Percentiles rank a stretch among this genome's conserved stretches.
Evolutionary conservation across 1,284 basidiomycete genomes (phyloP).

Genomic region (Stereum hirsutum): DNA sequence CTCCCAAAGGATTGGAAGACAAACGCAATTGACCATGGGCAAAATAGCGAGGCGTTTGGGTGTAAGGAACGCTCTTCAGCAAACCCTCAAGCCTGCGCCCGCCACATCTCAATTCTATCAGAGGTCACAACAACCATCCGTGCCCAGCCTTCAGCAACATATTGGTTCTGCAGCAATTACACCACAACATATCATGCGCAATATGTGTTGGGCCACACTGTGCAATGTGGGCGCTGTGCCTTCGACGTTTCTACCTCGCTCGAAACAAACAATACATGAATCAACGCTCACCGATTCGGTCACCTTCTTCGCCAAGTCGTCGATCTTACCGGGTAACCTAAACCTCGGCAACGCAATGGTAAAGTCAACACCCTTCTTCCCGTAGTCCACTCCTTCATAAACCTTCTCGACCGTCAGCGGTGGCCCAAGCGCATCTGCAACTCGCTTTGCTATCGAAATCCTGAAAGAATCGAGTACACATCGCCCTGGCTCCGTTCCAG

Average conservation of each 20-base stretch:
- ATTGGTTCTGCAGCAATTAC: too few relatives aligned
- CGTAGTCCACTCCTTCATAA: conserved; percentile 81
- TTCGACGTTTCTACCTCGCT: neutral
- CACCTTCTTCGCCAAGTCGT: conserved; percentile 72
- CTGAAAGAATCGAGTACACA: conserved; percentile 81
- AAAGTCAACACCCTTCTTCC: conserved; percentile 90
- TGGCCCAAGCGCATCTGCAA: conserved; percentile 66
- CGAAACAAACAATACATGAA: neutral
- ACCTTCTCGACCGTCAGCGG: conserved; percentile 65
- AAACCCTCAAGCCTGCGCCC: too few relatives aligned
- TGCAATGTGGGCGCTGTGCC: too few relatives aligned
- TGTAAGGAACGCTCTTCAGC: too few relatives aligned
- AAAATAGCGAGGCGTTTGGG: too few relatives aligned
- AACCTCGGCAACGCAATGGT: conserved; percentile 90
- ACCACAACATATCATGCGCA: too few relatives aligned
- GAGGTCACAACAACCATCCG: too few relatives aligned
- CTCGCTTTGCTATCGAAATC: conserved; percentile 71
- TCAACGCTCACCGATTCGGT: conserved; percentile 46
- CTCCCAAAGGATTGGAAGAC: too few relatives aligned
- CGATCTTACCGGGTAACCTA: conserved; percentile 77
- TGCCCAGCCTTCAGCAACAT: too few relatives aligned
- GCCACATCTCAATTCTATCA: too few relatives aligned
- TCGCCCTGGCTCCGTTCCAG: conserved; percentile 63
- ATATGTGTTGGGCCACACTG: too few relatives aligned
- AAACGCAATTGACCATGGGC: too few relatives aligned